phyloP scores from a whole-genome alignment of 805 yeast genomes.

The Kazachstania martiniae region DNA sequence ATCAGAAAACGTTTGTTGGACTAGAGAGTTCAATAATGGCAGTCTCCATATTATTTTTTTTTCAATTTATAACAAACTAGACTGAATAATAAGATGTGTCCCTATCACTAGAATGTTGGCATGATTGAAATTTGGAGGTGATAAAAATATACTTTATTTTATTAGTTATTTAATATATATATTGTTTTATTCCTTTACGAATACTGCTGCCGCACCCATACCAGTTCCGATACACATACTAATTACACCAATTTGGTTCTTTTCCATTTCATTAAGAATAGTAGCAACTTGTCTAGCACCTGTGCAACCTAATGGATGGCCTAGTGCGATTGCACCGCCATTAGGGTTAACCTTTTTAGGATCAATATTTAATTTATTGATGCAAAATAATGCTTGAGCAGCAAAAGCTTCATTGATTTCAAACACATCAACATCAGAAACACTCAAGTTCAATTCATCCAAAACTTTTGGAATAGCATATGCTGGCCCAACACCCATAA shows the following conservation, averaged over 20 bases:
- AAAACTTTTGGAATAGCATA: constrained; percentile 83
- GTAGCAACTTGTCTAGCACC: constrained; percentile 94
- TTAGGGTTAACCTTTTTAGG: constrained; percentile 67
- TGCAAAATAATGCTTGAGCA: constrained; percentile 78
- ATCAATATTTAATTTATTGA: constrained; percentile 57
- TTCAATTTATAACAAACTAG: too few relatives aligned
- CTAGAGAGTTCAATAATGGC: too few relatives aligned
- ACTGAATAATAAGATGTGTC: too few relatives aligned
- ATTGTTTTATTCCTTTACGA: constrained; percentile 54
- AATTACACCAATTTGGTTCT: constrained; percentile 79
- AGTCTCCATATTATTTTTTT: too few relatives aligned
- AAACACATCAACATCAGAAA: constrained; percentile 59
- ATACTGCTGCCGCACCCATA: constrained; percentile 92
- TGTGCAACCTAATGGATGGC: constrained; percentile 87
- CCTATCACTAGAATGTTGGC: too few relatives aligned
- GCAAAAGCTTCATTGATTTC: constrained; percentile 98
- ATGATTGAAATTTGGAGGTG: too few relatives aligned
- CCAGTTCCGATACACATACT: constrained; percentile 98
- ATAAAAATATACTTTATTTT: too few relatives aligned
- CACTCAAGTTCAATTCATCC: constrained; percentile 45
- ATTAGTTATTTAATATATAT: too few relatives aligned
- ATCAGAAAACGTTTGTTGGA: too few relatives aligned
- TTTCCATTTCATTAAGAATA: constrained; percentile 62
- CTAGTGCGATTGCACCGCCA: constrained; percentile 95
- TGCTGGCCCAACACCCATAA: constrained; percentile 98